These are phyloP conservation scores for maize (Zea mays) DNA, from an alignment of 176 grass and related monocot species.

Conservation along the genomic window DNA sequence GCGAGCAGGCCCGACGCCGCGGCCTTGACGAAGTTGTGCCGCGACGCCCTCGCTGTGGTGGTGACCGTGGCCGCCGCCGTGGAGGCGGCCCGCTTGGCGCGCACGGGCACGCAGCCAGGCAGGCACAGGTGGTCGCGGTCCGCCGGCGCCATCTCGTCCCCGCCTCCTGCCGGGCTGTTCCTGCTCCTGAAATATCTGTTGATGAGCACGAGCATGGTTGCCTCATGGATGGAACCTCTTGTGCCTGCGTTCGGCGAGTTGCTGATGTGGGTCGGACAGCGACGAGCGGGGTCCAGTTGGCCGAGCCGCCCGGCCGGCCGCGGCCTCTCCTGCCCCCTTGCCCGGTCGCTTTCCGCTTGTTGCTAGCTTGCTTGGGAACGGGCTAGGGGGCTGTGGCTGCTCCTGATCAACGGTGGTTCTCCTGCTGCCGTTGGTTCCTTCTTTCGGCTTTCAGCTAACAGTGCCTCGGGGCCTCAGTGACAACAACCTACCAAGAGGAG, in stretches of 20 bases:
- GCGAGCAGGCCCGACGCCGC: constrained; percentile 59
- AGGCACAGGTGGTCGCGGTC: constrained; percentile 35
- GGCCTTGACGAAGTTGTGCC: constrained; percentile 61
- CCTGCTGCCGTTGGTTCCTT: background rate
- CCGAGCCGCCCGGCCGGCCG: background rate
- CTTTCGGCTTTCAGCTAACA: background rate
- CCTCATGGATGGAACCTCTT: constrained; percentile 43
- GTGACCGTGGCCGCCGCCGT: background rate
- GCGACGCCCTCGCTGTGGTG: constrained; percentile 40
- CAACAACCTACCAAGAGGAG: constrained; percentile 17
- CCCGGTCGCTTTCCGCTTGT: background rate
- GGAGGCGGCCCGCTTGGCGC: constrained; percentile 28
- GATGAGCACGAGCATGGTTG: constrained; percentile 73
- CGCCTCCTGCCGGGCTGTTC: background rate
- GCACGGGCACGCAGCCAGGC: constrained; percentile 48
- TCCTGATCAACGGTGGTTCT: background rate
- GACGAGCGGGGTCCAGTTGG: background rate
- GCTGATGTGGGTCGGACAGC: constrained; percentile 21
- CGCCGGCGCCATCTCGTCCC: constrained; percentile 39
- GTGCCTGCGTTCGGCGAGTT: background rate
- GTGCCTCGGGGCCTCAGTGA: background rate
- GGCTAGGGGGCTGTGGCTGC: too few relatives aligned
- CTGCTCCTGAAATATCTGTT: constrained; percentile 56
- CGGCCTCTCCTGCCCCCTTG: background rate
- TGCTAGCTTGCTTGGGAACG: too few relatives aligned